A percentile compares a stretch with the other conserved stretches of the same genome.
Evolutionary conservation across 2,329 filamentous ascomycete species (phyloP).

Genomic region (Scytalidium lignicola): DNA sequence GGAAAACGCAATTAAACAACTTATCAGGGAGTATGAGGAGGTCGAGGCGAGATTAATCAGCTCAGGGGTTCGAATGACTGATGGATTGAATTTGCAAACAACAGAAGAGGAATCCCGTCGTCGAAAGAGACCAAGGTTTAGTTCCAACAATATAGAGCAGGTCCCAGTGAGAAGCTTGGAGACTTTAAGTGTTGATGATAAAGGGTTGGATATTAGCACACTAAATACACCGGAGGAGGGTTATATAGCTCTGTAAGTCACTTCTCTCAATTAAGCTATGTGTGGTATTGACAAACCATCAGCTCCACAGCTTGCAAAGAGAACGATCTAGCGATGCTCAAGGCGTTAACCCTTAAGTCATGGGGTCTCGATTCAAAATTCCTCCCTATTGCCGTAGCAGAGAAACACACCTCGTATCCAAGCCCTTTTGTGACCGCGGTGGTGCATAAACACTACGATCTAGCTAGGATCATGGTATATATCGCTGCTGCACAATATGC

Average conservation of each 20-base stretch:
- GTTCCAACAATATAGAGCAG: background rate
- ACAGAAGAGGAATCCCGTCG: background rate
- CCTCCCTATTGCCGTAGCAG: background rate
- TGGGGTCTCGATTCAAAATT: background rate
- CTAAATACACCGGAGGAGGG: background rate
- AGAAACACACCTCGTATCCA: background rate
- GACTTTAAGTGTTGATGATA: background rate
- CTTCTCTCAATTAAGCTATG: background rate
- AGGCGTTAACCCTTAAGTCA: background rate
- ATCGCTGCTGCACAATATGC: background rate
- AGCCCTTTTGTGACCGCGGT: background rate
- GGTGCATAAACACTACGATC: background rate
- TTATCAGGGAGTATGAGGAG: background rate
- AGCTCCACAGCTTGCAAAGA: background rate
- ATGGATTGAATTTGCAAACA: background rate
- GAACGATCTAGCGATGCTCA: background rate
- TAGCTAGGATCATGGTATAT: background rate
- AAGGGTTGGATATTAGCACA: background rate
- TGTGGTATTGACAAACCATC: background rate
- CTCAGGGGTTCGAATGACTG: background rate
- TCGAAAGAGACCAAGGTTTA: background rate
- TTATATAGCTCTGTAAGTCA: background rate
- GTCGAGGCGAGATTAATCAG: background rate
- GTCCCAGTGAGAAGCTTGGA: background rate
- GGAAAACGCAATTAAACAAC: background rate